Evolutionary conservation across 768 basidiomycete genomes (phyloP).

Genomic region (Chlorophyllum brunneum): DNA sequence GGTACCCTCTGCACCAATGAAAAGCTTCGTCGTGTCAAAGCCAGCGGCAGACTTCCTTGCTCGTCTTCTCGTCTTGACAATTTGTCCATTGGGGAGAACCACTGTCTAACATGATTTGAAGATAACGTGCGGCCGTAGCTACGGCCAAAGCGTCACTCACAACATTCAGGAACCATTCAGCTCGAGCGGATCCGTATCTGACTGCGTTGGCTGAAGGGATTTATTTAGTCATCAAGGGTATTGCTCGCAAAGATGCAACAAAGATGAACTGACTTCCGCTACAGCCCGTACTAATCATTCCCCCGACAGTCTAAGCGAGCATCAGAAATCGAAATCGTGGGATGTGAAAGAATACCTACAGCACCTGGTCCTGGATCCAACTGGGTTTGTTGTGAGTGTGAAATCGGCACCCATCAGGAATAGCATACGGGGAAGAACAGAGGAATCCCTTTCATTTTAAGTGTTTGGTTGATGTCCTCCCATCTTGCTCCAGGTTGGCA

Average conservation of each 20-base stretch:
- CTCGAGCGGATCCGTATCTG: slow-evolving; percentile 83
- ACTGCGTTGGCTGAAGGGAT: slow-evolving; percentile 66
- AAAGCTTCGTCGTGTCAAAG: slow-evolving; percentile 83
- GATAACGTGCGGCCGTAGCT: neutral
- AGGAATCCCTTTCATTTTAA: slow-evolving; percentile 67
- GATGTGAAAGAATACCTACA: slow-evolving; percentile 33
- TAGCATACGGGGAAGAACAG: slow-evolving; percentile 76
- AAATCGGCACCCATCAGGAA: neutral
- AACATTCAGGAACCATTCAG: slow-evolving; percentile 83
- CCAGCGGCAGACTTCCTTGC: slow-evolving; percentile 85
- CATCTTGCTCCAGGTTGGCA: slow-evolving; percentile 77
- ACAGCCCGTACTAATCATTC: slow-evolving; percentile 87
- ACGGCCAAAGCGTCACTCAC: slow-evolving; percentile 34
- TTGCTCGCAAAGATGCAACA: neutral
- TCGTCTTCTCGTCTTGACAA: slow-evolving; percentile 80
- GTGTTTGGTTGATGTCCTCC: slow-evolving; percentile 70
- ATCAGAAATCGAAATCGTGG: neutral
- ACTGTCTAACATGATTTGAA: slow-evolving; percentile 51
- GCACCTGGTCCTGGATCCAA: slow-evolving; percentile 72
- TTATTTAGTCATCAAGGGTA: neutral
- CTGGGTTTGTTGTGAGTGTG: slow-evolving; percentile 26
- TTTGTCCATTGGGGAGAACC: slow-evolving; percentile 79
- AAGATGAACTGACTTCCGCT: slow-evolving; percentile 61
- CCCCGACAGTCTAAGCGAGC: slow-evolving; percentile 65
- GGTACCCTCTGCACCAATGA: slow-evolving; percentile 89